phyloP scores from a whole-genome alignment of 192 early-diverging fungal genomes.

The Entomortierella lignicola region DNA sequence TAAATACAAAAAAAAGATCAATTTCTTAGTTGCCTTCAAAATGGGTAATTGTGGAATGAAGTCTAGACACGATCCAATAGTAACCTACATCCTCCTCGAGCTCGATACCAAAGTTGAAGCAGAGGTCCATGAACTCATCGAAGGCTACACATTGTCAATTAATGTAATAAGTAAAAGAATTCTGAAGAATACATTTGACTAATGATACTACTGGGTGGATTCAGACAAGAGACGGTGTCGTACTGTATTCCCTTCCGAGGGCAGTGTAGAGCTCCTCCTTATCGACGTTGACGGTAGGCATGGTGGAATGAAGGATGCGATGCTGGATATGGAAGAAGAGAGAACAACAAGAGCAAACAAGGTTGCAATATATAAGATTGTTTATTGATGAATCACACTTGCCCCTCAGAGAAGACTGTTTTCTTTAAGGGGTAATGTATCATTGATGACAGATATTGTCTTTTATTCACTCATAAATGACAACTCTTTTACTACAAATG shows the following conservation, averaged over 20 bases:
- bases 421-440: no score
- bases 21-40: neutral
- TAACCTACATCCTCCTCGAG: slow-evolving; percentile 93
- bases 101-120: slow-evolving; percentile 99
- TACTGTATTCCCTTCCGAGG: slow-evolving; percentile 86
- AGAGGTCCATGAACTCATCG: slow-evolving; percentile 96
- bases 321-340: slow-evolving; percentile 5
- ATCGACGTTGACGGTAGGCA: slow-evolving; percentile 98
- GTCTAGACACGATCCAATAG: neutral
- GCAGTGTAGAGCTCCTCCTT: slow-evolving; percentile 86
- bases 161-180: neutral
- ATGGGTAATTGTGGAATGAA: neutral
- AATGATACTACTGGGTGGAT: neutral
- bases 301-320: slow-evolving; percentile 45
- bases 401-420: no score
- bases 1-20: no score
- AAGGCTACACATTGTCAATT: slow-evolving; percentile 58
- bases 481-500: no score
- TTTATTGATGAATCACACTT: no score
- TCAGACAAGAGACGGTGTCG: slow-evolving; percentile 1
- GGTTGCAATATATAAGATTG: no score
- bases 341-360: no score
- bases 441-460: no score
- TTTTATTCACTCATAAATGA: no score
- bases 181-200: slow-evolving; percentile 1